phyloP scores from a whole-genome alignment of 495 filamentous ascomycete species.

The Penicillium argentinense region DNA sequence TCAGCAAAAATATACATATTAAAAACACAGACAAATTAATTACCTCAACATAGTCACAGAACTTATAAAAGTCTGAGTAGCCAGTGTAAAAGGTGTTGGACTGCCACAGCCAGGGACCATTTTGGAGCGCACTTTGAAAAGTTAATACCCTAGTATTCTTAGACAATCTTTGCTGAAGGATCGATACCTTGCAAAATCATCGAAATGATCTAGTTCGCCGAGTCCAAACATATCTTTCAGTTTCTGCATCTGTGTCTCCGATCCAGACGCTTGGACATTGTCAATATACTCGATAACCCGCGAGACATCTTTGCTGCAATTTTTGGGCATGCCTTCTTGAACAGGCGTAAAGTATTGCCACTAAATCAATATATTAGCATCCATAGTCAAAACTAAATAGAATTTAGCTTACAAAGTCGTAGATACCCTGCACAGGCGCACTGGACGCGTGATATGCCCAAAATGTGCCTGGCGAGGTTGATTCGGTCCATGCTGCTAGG shows the following conservation, averaged over 20 bases:
- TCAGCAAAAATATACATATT: background rate
- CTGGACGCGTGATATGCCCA: conserved; percentile 67
- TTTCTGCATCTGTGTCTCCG: conserved; percentile 38
- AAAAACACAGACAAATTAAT: background rate
- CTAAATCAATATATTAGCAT: no score
- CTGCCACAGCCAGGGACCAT: conserved; percentile 61
- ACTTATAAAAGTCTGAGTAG: conserved; percentile 54
- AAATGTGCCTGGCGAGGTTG: conserved; percentile 59
- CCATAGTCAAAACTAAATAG: no score
- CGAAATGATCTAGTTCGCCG: conserved; percentile 50
- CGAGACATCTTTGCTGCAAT: conserved; percentile 60
- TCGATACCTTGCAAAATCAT: conserved; percentile 56
- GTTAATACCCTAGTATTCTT: conserved; percentile 8
- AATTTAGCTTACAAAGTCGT: conserved; percentile 44
- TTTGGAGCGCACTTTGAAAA: conserved; percentile 46
- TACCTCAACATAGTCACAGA: conserved; percentile 53
- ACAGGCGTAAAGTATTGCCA: conserved; percentile 69
- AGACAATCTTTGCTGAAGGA: background rate
- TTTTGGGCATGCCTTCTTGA: conserved; percentile 59
- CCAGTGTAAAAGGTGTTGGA: conserved; percentile 45
- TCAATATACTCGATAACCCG: conserved; percentile 60
- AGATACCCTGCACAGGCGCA: conserved; percentile 62
- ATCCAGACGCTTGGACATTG: conserved; percentile 40
- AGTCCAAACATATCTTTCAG: conserved; percentile 62
- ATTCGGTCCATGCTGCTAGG: conserved; percentile 61